Conservation (phyloP, 306 rosid genomes). For the Medicago arabica region DNA sequence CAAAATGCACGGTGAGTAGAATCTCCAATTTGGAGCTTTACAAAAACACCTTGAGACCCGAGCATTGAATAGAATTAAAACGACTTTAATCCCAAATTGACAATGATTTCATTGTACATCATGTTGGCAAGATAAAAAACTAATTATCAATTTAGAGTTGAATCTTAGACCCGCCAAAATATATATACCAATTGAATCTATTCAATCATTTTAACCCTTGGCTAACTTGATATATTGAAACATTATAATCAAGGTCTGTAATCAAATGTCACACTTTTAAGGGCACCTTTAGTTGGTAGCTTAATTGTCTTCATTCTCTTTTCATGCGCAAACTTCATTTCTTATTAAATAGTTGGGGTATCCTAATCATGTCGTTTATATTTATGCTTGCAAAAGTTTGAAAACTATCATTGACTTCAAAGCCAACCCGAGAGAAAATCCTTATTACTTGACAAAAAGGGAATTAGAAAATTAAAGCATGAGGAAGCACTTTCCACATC, state of each 20-base stretch:
- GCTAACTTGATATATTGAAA: slow-evolving; percentile 26
- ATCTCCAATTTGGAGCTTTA: too few species aligned
- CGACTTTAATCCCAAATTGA: not conserved
- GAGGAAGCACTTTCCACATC: slow-evolving; percentile 38
- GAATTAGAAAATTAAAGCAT: slow-evolving; percentile 18
- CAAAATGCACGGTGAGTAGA: too few species aligned
- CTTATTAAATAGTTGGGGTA: slow-evolving; percentile 15
- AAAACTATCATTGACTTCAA: slow-evolving; percentile 48
- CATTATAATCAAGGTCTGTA: slow-evolving; percentile 38
- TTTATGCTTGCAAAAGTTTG: slow-evolving; percentile 34
- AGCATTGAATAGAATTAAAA: not conserved
- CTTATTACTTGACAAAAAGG: slow-evolving; percentile 45
- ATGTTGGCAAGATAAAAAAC: slow-evolving; percentile 31
- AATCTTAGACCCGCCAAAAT: slow-evolving; percentile 21
- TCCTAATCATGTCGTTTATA: not conserved
- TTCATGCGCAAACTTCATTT: slow-evolving; percentile 14
- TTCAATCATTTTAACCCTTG: slow-evolving; percentile 41
- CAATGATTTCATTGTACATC: not conserved
- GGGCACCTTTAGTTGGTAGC: slow-evolving; percentile 35
- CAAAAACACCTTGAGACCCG: too few species aligned
- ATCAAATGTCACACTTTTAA: slow-evolving; percentile 37
- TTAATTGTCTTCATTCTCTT: slow-evolving; percentile 26
- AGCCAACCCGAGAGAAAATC: slow-evolving; percentile 42
- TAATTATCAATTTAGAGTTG: slow-evolving; percentile 9
- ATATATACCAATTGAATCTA: slow-evolving; percentile 15